phyloP scores from a whole-genome alignment of 2,329 filamentous ascomycete species.

The Nemania sp. region DNA sequence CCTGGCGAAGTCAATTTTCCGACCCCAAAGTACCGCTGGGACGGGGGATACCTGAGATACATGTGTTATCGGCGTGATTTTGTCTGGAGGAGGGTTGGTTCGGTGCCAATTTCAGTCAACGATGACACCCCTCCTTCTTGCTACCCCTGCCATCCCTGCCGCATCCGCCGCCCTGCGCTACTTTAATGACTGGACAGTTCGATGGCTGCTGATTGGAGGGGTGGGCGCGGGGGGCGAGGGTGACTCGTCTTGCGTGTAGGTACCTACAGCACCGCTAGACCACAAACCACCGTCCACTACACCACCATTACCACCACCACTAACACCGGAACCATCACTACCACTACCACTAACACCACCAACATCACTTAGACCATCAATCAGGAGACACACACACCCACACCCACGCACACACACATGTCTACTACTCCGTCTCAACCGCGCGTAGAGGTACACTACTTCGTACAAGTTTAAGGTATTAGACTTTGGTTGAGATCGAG shows the following conservation, averaged over 20 bases:
- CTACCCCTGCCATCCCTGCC: too few species aligned
- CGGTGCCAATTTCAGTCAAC: slow-evolving; percentile 37
- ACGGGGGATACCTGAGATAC: slow-evolving; percentile 33
- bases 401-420: too few species aligned
- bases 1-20: slow-evolving; percentile 28
- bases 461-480: too few species aligned
- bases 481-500: background rate
- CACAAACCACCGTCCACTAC: slow-evolving; percentile 19
- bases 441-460: too few species aligned
- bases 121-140: slow-evolving; percentile 32
- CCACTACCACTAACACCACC: slow-evolving; percentile 5
- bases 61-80: slow-evolving; percentile 6
- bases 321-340: slow-evolving; percentile 34
- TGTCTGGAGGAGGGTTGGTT: slow-evolving; percentile 14
- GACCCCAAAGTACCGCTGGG: slow-evolving; percentile 31
- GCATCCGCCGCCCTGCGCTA: slow-evolving; percentile 29
- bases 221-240: slow-evolving; percentile 28
- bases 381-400: background rate
- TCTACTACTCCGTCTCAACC: too few species aligned
- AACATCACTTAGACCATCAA: background rate
- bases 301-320: slow-evolving; percentile 29
- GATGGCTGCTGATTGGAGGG: slow-evolving; percentile 31
- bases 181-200: slow-evolving; percentile 37
- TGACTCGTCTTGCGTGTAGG: slow-evolving; percentile 39
- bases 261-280: slow-evolving; percentile 35